Base-by-base conservation (phyloP, 139 green algal species). In the Chlamydomonas applanata region DNA sequence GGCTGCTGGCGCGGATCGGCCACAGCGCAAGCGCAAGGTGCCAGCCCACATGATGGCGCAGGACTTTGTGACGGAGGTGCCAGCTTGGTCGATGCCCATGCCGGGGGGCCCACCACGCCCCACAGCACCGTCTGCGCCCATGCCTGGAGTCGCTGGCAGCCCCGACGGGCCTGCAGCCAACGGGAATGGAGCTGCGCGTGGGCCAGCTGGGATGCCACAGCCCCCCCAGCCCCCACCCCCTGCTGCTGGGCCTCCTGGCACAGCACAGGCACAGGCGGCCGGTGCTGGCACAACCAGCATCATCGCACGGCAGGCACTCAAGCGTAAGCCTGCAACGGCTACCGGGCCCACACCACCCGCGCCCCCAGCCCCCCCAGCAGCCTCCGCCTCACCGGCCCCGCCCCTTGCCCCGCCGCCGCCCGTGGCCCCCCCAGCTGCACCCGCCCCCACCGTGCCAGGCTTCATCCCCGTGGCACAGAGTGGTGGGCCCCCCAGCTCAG, bases 51-150 rank as follows among this genome's bases (percentile, higher is more conserved):
- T 66, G 59, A 24, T 66, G n/a, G 30, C 22, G 3, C n/a, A 35
- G n/a, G 59, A 66, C 24, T 66, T 36, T 25, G 30, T 35, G n/a
- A 66, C 59, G 11, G 59, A 66, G 24, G 59, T 66, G 59, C 59
- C 59, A 11, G 29, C n/a, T 4, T 66, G n/a, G 17, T 40, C 24
- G n/a, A 66, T 29, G 59, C 59, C 24, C 3, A 3, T 3, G 25
- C 3, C 11, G 9, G 59, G 59, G 9, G 11, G 25, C 24, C 25
- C n/a, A 35, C 25, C 59, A 4, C n/a, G 11, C 17, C 24, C 24
- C 13, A 3, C 59, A 66, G 24, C 30, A 7, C 59, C 29, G 4
- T 7, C 29, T 3, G 25, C 59, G 9, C 59, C 59, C 59, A 49
- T 49, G 40, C 59, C 59, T 25, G n/a, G 11, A 24, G 25, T 3